Conservation (phyloP, 768 basidiomycete genomes). For the Auriscalpium microsporum region DNA sequence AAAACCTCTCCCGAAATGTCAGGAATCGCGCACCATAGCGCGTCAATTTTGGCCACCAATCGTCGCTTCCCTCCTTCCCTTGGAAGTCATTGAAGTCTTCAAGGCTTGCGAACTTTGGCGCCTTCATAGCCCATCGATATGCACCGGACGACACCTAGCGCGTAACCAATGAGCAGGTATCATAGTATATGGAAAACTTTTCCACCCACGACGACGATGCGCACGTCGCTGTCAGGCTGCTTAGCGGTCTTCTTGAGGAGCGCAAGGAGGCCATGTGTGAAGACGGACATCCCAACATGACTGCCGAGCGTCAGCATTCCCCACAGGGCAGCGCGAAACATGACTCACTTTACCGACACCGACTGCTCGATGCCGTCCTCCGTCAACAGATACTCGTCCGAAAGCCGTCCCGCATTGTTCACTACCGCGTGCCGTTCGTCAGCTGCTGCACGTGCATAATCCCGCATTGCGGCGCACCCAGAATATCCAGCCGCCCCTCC, state of each 20-base stretch:
- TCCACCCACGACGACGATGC: neutral
- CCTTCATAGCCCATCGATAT: neutral
- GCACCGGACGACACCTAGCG: neutral
- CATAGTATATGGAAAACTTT: neutral
- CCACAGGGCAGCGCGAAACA: neutral
- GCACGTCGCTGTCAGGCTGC: conserved; percentile 1
- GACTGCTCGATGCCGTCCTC: neutral
- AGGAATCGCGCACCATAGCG: neutral
- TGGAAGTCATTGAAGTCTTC: neutral
- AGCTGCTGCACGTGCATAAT: neutral
- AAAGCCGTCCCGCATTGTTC: conserved; percentile 1
- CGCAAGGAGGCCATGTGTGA: neutral
- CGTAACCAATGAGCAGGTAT: neutral
- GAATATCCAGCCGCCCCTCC: neutral
- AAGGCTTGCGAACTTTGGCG: neutral
- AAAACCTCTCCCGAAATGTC: neutral
- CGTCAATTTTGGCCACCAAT: neutral
- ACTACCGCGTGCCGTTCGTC: neutral
- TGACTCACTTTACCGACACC: neutral
- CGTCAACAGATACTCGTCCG: neutral
- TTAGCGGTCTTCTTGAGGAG: neutral
- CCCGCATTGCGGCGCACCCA: neutral
- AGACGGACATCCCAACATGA: neutral
- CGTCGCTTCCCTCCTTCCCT: neutral
- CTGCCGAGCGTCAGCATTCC: neutral